Evolutionary conservation across 805 yeast species (phyloP).

Genomic region (Candida broadrunensis): DNA sequence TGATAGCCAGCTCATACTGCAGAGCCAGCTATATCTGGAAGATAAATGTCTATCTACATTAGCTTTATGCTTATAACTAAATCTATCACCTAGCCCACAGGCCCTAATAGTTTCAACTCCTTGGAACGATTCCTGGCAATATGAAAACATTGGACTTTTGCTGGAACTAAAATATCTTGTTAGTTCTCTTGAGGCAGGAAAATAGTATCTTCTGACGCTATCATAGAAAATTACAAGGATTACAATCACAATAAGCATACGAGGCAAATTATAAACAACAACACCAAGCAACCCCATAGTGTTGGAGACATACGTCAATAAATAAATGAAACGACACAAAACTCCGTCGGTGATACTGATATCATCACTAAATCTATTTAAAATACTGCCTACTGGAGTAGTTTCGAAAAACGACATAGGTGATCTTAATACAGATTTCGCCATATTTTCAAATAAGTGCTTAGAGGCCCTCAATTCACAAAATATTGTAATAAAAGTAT

Average conservation of each 20-base stretch:
- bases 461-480: constrained; percentile 29
- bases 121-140: constrained; percentile 32
- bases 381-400: constrained; percentile 37
- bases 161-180: constrained; percentile 27
- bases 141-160: constrained; percentile 31
- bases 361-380: constrained; percentile 38
- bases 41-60: constrained; percentile 21
- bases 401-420: constrained; percentile 43
- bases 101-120: constrained; percentile 36
- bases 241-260: constrained; percentile 25
- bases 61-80: constrained; percentile 16
- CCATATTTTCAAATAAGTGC: constrained; percentile 36
- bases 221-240: constrained; percentile 25
- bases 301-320: no score
- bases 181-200: constrained; percentile 33
- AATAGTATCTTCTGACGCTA: constrained; percentile 23
- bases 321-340: constrained; percentile 27
- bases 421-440: constrained; percentile 28
- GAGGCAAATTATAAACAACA: constrained; percentile 25
- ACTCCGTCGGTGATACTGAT: constrained; percentile 28
- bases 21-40: constrained; percentile 16
- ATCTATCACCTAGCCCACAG: constrained; percentile 24
- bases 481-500: constrained; percentile 21
- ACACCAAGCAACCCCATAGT: constrained; percentile 20
- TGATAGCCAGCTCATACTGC: constrained; percentile 32